phyloP scores from a whole-genome alignment of 2,329 filamentous ascomycete genomes.

The Aquanectria penicillioides region DNA sequence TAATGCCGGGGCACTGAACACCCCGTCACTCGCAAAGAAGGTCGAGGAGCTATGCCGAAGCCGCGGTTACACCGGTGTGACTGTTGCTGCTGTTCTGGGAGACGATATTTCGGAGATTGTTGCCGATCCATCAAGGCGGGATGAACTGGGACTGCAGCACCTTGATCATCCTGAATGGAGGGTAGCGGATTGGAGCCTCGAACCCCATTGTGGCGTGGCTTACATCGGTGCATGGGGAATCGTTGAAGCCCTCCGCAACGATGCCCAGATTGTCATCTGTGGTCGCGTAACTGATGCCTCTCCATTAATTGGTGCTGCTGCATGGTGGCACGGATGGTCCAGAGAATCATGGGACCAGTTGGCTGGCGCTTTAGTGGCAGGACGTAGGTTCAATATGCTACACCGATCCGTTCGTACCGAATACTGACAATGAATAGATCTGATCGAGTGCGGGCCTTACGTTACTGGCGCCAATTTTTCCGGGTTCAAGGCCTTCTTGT shows the following conservation, averaged over 20 bases:
- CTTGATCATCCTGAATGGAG: constrained; percentile 44
- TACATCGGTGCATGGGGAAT: constrained; percentile 64
- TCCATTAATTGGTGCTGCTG: constrained; percentile 65
- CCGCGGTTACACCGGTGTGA: constrained; percentile 41
- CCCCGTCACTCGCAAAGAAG: constrained; percentile 44
- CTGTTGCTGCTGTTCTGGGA: constrained; percentile 51
- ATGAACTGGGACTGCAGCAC: constrained; percentile 34
- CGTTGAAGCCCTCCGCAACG: constrained; percentile 51
- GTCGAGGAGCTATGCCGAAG: constrained; percentile 43
- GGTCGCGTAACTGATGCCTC: constrained; percentile 60
- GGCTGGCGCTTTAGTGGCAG: constrained; percentile 61
- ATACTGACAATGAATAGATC: constrained; percentile 37
- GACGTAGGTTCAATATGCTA: constrained; percentile 38
- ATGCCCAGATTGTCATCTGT: constrained; percentile 60
- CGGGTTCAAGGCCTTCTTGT: not conserved
- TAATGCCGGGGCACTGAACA: constrained; percentile 53
- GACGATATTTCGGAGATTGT: constrained; percentile 49
- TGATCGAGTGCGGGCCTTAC: constrained; percentile 1
- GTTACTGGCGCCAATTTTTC: constrained; percentile 3
- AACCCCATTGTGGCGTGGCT: constrained; percentile 45
- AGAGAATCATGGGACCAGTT: constrained; percentile 57
- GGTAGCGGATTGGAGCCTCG: constrained; percentile 43
- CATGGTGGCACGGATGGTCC: constrained; percentile 62
- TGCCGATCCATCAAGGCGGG: constrained; percentile 23
- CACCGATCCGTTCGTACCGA: not conserved